These are phyloP conservation scores for Scedosporium aurantiacum DNA, from an alignment of 2,329 filamentous ascomycete species.

Conservation along the genomic window DNA sequence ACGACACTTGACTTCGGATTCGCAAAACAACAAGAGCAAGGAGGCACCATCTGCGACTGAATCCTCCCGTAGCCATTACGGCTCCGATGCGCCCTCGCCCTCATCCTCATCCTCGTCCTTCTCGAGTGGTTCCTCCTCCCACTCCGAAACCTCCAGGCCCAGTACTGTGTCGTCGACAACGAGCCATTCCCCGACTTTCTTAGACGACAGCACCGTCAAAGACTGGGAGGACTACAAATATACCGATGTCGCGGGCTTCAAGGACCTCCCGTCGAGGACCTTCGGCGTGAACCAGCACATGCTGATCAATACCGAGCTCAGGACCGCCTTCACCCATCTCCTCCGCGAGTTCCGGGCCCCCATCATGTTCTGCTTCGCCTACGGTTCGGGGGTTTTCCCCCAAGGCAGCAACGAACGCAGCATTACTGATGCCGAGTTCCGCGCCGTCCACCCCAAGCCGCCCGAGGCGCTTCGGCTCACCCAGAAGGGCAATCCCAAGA, in stretches of 20 bases:
- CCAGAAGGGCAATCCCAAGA: constrained; percentile 81
- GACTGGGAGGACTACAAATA: constrained; percentile 34
- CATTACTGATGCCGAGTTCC: constrained; percentile 45
- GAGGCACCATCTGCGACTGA: neutral
- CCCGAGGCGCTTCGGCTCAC: constrained; percentile 71
- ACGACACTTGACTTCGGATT: neutral
- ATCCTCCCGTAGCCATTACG: neutral
- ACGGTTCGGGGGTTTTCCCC: constrained; percentile 91
- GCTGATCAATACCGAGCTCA: constrained; percentile 90
- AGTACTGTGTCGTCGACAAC: neutral
- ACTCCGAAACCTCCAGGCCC: neutral
- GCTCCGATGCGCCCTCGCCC: neutral
- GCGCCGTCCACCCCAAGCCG: constrained; percentile 68
- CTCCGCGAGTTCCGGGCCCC: constrained; percentile 87
- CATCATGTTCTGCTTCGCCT: constrained; percentile 93
- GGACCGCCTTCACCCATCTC: constrained; percentile 76
- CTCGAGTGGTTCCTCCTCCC: neutral
- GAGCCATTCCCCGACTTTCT: neutral
- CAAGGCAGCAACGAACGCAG: constrained; percentile 48
- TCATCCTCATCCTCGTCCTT: neutral
- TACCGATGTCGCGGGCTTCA: constrained; percentile 29
- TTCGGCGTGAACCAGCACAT: constrained; percentile 97
- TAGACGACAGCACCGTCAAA: constrained; percentile 8
- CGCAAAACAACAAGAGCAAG: neutral
- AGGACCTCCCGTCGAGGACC: constrained; percentile 32